Evolutionary conservation across 306 rosid species (phyloP).

Genomic region (Gleditsia sinensis): DNA sequence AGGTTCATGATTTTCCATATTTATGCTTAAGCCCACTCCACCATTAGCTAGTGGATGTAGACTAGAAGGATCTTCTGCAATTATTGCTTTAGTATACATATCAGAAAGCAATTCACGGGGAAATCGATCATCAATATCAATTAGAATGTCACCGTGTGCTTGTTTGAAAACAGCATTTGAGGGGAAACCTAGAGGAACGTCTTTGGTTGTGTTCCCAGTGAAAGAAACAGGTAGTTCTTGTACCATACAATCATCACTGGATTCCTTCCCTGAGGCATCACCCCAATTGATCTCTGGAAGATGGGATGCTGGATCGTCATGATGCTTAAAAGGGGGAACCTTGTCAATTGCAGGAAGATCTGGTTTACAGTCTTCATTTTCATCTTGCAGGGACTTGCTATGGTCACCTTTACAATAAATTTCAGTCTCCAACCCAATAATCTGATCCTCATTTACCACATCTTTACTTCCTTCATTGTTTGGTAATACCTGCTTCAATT

Average conservation of each 20-base stretch:
- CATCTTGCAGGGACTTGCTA: conserved; percentile 33
- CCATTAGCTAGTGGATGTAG: conserved; percentile 48
- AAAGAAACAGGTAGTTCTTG: conserved; percentile 29
- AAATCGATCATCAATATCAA: conserved; percentile 68
- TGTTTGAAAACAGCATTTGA: conserved; percentile 43
- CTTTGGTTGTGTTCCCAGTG: conserved; percentile 32
- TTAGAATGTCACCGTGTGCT: conserved; percentile 60
- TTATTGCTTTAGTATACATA: conserved; percentile 57
- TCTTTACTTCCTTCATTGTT: conserved; percentile 19
- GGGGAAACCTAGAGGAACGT: conserved; percentile 37
- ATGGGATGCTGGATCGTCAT: conserved; percentile 37
- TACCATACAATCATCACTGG: conserved; percentile 23
- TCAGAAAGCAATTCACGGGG: conserved; percentile 62
- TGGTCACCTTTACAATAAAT: not conserved
- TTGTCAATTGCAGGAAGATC: conserved; percentile 32
- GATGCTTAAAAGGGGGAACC: conserved; percentile 35
- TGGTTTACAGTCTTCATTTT: conserved; percentile 30
- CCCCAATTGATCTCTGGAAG: conserved; percentile 43
- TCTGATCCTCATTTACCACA: conserved; percentile 26
- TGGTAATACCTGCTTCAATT: conserved; percentile 6
- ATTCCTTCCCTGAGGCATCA: conserved; percentile 31
- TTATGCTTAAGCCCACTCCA: conserved; percentile 68
- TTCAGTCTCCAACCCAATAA: conserved; percentile 18
- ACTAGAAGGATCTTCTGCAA: conserved; percentile 41
- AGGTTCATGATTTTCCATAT: conserved; percentile 78